Evolutionary conservation across 1,139 yeast species (phyloP).

Genomic region (Candida sp.): DNA sequence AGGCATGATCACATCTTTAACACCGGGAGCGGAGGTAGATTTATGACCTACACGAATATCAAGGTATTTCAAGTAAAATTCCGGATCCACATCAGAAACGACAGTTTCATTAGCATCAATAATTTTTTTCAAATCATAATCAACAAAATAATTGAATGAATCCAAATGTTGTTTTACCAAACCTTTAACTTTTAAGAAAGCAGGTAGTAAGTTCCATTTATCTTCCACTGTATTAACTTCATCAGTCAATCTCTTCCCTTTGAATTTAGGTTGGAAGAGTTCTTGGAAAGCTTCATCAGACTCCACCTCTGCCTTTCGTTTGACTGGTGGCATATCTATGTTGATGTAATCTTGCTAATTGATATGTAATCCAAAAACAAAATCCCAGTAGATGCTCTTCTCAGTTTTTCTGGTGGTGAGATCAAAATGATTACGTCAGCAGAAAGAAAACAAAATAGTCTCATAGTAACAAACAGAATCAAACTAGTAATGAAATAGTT

Average conservation of each 20-base stretch:
- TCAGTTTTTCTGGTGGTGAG: not conserved
- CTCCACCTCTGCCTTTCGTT: slow-evolving; percentile 15
- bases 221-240: slow-evolving; percentile 88
- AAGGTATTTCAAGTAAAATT: slow-evolving; percentile 84
- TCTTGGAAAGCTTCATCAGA: slow-evolving; percentile 65
- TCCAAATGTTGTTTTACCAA: slow-evolving; percentile 96
- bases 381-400: not conserved
- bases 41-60: slow-evolving; percentile 88
- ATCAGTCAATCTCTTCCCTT: slow-evolving; percentile 84
- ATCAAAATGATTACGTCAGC: not conserved
- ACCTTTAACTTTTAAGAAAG: slow-evolving; percentile 93
- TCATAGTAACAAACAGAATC: no score
- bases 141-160: slow-evolving; percentile 94
- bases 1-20: slow-evolving; percentile 67
- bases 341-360: not conserved
- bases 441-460: no score
- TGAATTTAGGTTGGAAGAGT: slow-evolving; percentile 73
- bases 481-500: no score
- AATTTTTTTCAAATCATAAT: slow-evolving; percentile 87
- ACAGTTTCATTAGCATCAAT: slow-evolving; percentile 87
- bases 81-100: slow-evolving; percentile 94
- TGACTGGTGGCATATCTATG: slow-evolving; percentile 10
- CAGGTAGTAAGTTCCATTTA: slow-evolving; percentile 95
- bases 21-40: slow-evolving; percentile 46
- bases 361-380: not conserved